These are phyloP conservation scores for Fagopyrum homotropicum DNA, from an alignment of 148 eudicot species.

Conservation along the genomic window DNA sequence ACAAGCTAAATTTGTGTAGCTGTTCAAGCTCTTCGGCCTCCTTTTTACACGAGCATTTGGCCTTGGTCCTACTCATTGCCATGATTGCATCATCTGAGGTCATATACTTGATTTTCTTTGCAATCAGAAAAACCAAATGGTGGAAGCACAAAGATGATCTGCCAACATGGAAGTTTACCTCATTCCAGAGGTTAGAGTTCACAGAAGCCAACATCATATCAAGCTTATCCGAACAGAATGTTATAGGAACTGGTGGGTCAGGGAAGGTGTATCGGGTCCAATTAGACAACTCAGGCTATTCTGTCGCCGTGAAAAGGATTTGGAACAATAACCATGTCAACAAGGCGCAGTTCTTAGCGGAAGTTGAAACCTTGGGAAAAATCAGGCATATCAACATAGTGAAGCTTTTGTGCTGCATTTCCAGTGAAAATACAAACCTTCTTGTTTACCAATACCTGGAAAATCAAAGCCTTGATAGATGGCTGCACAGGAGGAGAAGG, in stretches of 20 bases:
- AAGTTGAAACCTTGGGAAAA: conserved; percentile 52
- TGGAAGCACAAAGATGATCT: too few relatives aligned
- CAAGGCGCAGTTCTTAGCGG: conserved; percentile 42
- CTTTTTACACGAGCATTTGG: too few relatives aligned
- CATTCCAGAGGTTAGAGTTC: too few relatives aligned
- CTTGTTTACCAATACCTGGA: conserved; percentile 76
- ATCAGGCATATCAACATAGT: conserved; percentile 70
- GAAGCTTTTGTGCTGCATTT: conserved; percentile 66
- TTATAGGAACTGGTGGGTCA: conserved; percentile 69
- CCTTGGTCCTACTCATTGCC: too few relatives aligned
- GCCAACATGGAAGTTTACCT: too few relatives aligned
- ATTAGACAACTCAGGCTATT: conserved; percentile 22
- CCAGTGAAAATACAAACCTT: conserved; percentile 47
- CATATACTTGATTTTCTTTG: too few relatives aligned
- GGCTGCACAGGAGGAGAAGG: conserved; percentile 42
- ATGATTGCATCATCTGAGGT: too few relatives aligned
- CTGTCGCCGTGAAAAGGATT: conserved; percentile 56
- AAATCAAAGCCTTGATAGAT: conserved; percentile 59
- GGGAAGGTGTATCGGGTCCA: conserved; percentile 49
- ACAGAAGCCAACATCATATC: conserved; percentile 32
- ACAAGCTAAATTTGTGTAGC: not conserved
- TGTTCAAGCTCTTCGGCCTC: too few relatives aligned
- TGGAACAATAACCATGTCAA: conserved; percentile 36
- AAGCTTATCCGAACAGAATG: conserved; percentile 37
- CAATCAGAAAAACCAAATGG: too few relatives aligned